Evolutionary conservation across 148 eudicot genomes (phyloP), one percentile per base, ranked within the genome.

Genomic region (Fallopia convolvulus): DNA sequence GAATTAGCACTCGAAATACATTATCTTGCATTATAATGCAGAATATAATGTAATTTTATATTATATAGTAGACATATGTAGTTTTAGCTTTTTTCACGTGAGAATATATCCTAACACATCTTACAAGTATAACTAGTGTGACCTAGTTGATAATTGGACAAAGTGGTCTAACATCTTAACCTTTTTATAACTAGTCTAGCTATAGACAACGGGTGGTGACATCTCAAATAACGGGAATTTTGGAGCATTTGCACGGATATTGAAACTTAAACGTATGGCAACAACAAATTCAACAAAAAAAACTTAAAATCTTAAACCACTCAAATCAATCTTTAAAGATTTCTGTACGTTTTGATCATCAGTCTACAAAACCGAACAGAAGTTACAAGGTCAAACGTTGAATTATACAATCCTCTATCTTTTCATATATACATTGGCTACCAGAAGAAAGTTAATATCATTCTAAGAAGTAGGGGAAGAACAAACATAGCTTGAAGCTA

Each of bases 311-410:
- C 68, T 23, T 14, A 65, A 63, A 65, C 41, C 70, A 68, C 17
- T 39, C 44, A 68, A 68, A 36, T 17, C 72, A 68, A 33, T 68
- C 72, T 68, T 68, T 36, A 68, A 15, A 68, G 36, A 3, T 63
- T 17, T 14, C 4, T 39, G n/a, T 26, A 26, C 30, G 30, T 36
- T 32, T 39, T 36, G 72, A 68, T 68, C 72, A 68, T 68, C 72
- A 68, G 42, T 68, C 72, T 68, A 68, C 72, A 68, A 68, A 68
- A 68, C 44, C 44, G 46, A 68, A 68, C 72, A 33, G 6, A 36
- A 39, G 20, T 68, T 68, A 39, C 44, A 68, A 33, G 40, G 21
- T 68, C 46, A 68, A 68, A 68, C 72, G 12, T 61, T 4, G 20
- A 36, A 63, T 33, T 2, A 66, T 68, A 33, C 42, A 68, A 6